Percentiles rank a stretch among this genome's conserved stretches.
phyloP scores from a whole-genome alignment of 2,329 filamentous ascomycete species.

The Knoxdaviesia proteae region DNA sequence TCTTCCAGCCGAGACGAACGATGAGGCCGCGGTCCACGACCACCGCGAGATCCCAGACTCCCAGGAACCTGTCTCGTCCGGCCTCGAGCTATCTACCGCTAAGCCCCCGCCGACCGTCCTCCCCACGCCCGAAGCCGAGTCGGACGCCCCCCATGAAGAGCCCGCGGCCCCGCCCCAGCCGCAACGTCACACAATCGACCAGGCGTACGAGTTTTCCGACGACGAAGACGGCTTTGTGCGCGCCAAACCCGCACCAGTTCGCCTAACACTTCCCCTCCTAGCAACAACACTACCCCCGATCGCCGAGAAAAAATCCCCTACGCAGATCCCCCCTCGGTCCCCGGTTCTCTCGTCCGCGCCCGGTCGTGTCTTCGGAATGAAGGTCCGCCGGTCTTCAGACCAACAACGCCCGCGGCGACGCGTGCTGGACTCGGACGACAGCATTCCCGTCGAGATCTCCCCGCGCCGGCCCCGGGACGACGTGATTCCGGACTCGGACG shows the following conservation, averaged over 20 bases:
- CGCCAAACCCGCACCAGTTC: background rate
- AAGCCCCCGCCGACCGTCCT: background rate
- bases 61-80: constrained; percentile 8
- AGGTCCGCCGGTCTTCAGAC: background rate
- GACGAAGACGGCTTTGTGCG: constrained; percentile 6
- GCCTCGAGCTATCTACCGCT: background rate
- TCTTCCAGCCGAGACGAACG: too few species aligned
- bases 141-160: background rate
- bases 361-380: background rate
- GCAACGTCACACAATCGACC: constrained; percentile 3
- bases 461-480: too few species aligned
- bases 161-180: background rate
- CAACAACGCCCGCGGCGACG: background rate
- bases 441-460: too few species aligned
- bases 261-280: background rate
- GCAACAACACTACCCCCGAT: background rate
- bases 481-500: too few species aligned
- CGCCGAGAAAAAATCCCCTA: background rate
- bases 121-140: background rate
- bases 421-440: too few species aligned
- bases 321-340: background rate
- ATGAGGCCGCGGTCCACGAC: background rate
- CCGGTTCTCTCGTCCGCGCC: background rate
- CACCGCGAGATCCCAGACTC: constrained; percentile 10
- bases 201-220: constrained; percentile 8